Evolutionary conservation across 2,329 filamentous ascomycete species (phyloP).

Genomic region (Leptodontidium sp.): DNA sequence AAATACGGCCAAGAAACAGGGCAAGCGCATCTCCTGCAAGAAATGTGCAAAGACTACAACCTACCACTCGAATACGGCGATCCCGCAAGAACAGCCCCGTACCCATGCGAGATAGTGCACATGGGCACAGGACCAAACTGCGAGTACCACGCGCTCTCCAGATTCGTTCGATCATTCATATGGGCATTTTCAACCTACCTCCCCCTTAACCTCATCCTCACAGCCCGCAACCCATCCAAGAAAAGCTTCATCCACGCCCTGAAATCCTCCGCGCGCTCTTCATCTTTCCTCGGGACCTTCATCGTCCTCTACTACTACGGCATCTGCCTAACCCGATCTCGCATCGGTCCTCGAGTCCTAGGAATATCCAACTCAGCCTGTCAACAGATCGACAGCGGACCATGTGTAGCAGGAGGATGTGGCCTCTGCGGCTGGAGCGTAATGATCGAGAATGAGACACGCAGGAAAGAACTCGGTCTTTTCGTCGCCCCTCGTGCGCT

Average conservation of each 20-base stretch:
- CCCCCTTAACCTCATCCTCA: constrained; percentile 74
- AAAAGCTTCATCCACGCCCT: constrained; percentile 58
- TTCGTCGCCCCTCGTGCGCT: constrained; percentile 84
- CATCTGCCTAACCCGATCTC: constrained; percentile 79
- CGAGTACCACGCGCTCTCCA: constrained; percentile 74
- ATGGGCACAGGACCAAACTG: constrained; percentile 78
- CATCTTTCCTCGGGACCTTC: constrained; percentile 79
- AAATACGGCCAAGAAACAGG: constrained; percentile 78
- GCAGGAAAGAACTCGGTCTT: constrained; percentile 77
- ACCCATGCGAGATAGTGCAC: constrained; percentile 86
- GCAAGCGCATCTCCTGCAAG: constrained; percentile 70
- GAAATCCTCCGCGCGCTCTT: constrained; percentile 71
- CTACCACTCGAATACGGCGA: constrained; percentile 78
- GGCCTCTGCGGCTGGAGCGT: constrained; percentile 84
- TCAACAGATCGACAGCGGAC: constrained; percentile 64
- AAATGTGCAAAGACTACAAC: constrained; percentile 76
- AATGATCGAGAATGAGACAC: constrained; percentile 70
- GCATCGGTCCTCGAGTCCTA: constrained; percentile 74
- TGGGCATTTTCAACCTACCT: constrained; percentile 82
- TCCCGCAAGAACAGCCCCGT: constrained; percentile 71
- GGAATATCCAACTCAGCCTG: constrained; percentile 57
- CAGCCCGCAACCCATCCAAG: constrained; percentile 57
- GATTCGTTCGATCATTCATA: constrained; percentile 73
- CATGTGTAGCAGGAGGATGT: constrained; percentile 78
- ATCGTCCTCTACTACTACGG: constrained; percentile 85